A percentile compares a stretch with the other conserved stretches of the same genome.
Evolutionary conservation across 2,329 filamentous ascomycete genomes (phyloP).

Genomic region (Xylariaceae sp.): DNA sequence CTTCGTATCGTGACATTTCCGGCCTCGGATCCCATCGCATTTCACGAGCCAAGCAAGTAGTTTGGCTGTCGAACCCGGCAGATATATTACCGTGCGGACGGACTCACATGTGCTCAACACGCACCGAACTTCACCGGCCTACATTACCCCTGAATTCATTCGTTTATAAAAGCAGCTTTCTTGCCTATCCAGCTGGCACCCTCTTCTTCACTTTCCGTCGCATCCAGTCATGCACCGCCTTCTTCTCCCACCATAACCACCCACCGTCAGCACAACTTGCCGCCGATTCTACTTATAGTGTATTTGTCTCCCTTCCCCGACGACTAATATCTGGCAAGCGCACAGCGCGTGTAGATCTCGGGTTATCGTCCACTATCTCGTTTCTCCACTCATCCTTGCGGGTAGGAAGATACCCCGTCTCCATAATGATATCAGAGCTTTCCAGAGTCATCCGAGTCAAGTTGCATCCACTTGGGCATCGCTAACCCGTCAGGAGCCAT

Average conservation of each 20-base stretch:
- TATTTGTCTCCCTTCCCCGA: not conserved
- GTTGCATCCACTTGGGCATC: not conserved
- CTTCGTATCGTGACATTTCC: not conserved
- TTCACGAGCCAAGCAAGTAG: not conserved
- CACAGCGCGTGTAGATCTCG: not conserved
- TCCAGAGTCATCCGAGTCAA: not conserved
- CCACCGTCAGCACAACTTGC: not conserved
- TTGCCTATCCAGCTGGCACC: not conserved
- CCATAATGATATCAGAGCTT: conserved; percentile 12
- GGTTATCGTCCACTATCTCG: not conserved
- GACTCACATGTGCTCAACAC: not conserved
- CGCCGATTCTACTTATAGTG: not conserved
- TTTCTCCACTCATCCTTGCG: not conserved
- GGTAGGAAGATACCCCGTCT: conserved; percentile 1
- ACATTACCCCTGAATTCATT: too few species aligned
- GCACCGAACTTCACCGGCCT: not conserved
- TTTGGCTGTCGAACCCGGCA: not conserved
- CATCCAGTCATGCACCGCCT: not conserved
- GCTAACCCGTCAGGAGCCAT: not conserved
- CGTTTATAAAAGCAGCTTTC: not conserved
- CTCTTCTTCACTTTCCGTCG: not conserved
- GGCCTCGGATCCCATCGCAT: not conserved
- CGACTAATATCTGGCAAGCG: not conserved
- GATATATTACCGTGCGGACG: not conserved
- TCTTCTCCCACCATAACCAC: not conserved